Conservation (phyloP, 2,329 filamentous ascomycete genomes). For the Aureobasidium pullulans region DNA sequence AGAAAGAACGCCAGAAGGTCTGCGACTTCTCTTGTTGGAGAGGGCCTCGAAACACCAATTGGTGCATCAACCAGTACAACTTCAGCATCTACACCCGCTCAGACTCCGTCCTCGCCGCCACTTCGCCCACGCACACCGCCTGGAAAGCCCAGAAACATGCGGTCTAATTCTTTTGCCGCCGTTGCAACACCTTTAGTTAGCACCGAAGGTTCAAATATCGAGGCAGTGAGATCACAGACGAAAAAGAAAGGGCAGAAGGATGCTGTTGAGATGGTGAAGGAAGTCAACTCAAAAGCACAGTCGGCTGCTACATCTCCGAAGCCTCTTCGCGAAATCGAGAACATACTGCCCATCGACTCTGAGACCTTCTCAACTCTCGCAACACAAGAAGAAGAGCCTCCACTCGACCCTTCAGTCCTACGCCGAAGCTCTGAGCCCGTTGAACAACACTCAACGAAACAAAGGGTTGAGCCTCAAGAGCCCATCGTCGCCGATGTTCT, state of each 20-base stretch:
- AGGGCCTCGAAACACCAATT: constrained; percentile 17
- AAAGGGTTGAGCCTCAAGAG: not conserved
- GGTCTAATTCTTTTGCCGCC: constrained; percentile 56
- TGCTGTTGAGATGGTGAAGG: constrained; percentile 39
- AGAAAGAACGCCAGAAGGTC: constrained; percentile 15
- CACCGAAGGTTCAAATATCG: constrained; percentile 59
- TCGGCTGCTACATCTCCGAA: constrained; percentile 1
- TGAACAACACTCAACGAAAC: not conserved
- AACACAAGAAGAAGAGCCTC: not conserved
- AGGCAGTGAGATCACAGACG: constrained; percentile 42
- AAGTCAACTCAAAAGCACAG: constrained; percentile 19
- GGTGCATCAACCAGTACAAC: constrained; percentile 14
- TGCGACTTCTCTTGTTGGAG: constrained; percentile 22
- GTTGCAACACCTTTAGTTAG: constrained; percentile 59
- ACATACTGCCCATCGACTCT: not conserved
- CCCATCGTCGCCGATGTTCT: not conserved
- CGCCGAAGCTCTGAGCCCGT: constrained; percentile 3
- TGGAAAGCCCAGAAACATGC: constrained; percentile 48
- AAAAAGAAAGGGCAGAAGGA: constrained; percentile 49
- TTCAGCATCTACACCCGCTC: not conserved
- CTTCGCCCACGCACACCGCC: constrained; percentile 21
- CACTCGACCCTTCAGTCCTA: not conserved
- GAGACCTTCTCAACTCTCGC: not conserved
- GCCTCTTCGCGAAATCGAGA: not conserved
- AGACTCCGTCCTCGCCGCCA: constrained; percentile 13